phyloP scores from a whole-genome alignment of 2,329 filamentous ascomycete species.

The Clonostachys rhizophaga region DNA sequence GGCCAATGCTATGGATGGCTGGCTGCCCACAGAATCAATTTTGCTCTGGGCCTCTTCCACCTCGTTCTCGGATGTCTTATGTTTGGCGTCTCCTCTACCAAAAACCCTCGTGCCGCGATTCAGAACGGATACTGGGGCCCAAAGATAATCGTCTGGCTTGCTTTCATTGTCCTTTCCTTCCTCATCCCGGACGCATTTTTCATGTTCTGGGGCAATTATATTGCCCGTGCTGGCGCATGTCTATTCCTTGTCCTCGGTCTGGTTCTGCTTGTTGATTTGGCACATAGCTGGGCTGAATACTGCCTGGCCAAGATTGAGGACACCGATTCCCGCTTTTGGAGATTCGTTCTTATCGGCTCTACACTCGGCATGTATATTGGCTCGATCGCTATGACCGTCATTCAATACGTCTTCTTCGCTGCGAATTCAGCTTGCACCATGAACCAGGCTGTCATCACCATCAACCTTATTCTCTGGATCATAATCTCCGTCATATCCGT shows the following conservation, averaged over 20 bases:
- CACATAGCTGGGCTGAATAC: constrained; percentile 95
- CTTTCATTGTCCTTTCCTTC: constrained; percentile 84
- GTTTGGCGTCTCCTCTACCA: constrained; percentile 81
- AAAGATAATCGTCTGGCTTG: constrained; percentile 86
- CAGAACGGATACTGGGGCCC: constrained; percentile 99
- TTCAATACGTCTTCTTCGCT: constrained; percentile 98
- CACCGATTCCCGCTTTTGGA: constrained; percentile 80
- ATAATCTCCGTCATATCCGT: constrained; percentile 80
- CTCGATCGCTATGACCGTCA: constrained; percentile 86
- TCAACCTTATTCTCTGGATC: constrained; percentile 84
- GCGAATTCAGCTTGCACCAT: constrained; percentile 77
- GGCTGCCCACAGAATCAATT: constrained; percentile 96
- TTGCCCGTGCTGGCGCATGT: constrained; percentile 83
- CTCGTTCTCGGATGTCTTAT: constrained; percentile 79
- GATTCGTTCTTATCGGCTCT: constrained; percentile 81
- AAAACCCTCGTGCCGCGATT: constrained; percentile 78
- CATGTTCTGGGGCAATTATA: constrained; percentile 91
- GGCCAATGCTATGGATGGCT: constrained; percentile 94
- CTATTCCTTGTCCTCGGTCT: constrained; percentile 90
- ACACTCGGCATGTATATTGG: constrained; percentile 91
- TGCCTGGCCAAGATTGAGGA: constrained; percentile 92
- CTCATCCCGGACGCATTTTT: constrained; percentile 95
- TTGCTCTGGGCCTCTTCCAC: constrained; percentile 92
- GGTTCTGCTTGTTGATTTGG: constrained; percentile 88
- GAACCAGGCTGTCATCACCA: constrained; percentile 94